Evolutionary conservation across 73 alveolate genomes (phyloP).

Genomic region (Stentor coeruleus): DNA sequence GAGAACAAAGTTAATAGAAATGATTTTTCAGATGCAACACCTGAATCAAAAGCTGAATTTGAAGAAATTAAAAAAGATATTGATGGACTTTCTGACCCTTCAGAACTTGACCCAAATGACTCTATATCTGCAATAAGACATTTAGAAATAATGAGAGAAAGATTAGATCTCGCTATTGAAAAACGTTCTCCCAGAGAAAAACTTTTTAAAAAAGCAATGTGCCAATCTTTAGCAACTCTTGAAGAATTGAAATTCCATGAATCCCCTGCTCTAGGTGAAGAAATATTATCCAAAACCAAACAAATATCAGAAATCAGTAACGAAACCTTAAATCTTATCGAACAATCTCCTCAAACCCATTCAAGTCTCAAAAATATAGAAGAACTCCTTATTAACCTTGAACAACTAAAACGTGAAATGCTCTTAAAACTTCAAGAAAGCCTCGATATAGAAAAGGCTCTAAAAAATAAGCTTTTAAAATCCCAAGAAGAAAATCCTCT

Average conservation of each 20-base stretch:
- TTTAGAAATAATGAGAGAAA: neutral
- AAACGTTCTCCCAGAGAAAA: neutral
- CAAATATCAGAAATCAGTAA: neutral
- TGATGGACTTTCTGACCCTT: neutral
- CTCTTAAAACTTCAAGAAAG: neutral
- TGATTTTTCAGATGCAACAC: neutral
- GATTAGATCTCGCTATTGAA: neutral
- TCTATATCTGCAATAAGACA: neutral
- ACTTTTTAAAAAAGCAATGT: neutral
- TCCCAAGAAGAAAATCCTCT: too few relatives aligned
- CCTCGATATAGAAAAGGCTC: too few relatives aligned
- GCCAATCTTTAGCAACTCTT: neutral
- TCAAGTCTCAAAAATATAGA: neutral
- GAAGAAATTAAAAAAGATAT: neutral
- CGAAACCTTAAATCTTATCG: neutral
- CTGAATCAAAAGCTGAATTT: neutral
- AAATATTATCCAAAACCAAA: too few relatives aligned
- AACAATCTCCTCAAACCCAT: neutral
- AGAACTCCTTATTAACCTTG: neutral
- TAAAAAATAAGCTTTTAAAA: too few relatives aligned
- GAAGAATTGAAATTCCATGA: neutral
- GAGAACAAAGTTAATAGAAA: neutral
- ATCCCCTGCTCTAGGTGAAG: neutral
- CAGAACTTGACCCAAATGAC: neutral
- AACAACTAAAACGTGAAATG: neutral